Base-by-base conservation (phyloP, 257 asterid species). In the Solanum neorickii region DNA sequence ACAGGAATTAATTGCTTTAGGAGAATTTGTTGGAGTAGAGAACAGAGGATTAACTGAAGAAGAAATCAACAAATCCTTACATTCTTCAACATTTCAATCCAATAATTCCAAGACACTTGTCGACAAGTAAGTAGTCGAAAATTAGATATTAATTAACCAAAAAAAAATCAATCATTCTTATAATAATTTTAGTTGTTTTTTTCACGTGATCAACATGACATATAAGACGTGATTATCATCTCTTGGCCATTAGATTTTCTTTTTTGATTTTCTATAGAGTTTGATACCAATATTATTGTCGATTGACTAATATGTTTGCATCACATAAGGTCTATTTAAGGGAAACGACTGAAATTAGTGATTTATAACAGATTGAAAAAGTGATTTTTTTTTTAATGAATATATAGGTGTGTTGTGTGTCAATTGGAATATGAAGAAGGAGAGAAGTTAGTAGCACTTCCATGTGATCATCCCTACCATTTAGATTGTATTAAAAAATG, bases 11-110 rank as follows among this genome's bases (percentile, higher is more conserved):
- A 87, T 94, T 72, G 96, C 94, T n/a, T 89, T 94, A 33, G 96
- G 96, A 69, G 96, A 94, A 86, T 92, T 80, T 87, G 94, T 94
- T 66, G 96, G 96, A 75, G 92, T 91, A 84, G 96, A 94, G 90
- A 94, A 88, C 89, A 91, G 84, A 87, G 96, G 96, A 86, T 74
- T 94, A 90, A 73, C 92, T 72, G 93, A 92, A 89, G 92, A 85
- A 77, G 93, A 94, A 89, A 89, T 94, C 65, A 84, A 11, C 84
- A 87, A 89, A 65, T 87, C 89, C 86, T 87, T 92, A 60, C 92
- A 84, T 77, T 92, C 94, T n/a, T 74, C 88, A 44, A 83, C 89
- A 62, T 92, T 92, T 87, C 91, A 87, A 47, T 89, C 94, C 20
- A 77, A 68, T 52, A 49, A 39, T 42, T 68, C 84, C 74, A 73